phyloP scores from a whole-genome alignment of 2,329 filamentous ascomycete genomes.

The Penicillium concentricum region DNA sequence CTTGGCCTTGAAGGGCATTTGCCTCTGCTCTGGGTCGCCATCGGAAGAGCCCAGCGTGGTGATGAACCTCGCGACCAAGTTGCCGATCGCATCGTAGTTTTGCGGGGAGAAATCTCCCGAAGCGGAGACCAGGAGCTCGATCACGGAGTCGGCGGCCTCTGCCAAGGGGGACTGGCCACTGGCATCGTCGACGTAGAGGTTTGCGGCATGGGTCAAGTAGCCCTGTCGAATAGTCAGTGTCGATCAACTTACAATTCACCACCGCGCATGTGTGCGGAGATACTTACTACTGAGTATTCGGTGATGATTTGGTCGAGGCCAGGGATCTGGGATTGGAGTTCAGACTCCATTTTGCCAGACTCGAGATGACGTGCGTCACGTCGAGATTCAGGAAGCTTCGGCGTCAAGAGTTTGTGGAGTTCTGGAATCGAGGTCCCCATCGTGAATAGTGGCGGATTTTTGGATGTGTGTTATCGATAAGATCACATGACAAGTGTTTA shows the following conservation, averaged over 20 bases:
- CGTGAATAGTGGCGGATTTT: conserved; percentile 25
- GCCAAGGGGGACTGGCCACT: conserved; percentile 71
- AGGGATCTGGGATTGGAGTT: conserved; percentile 80
- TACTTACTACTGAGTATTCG: conserved; percentile 73
- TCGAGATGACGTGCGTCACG: not conserved
- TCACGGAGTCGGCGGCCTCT: conserved; percentile 80
- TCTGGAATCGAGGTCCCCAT: conserved; percentile 9
- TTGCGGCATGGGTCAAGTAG: conserved; percentile 91
- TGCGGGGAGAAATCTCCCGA: conserved; percentile 74
- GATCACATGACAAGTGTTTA: conserved; percentile 15
- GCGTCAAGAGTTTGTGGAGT: not conserved
- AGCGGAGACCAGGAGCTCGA: conserved; percentile 89
- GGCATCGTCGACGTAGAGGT: conserved; percentile 71
- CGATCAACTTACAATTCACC: not conserved
- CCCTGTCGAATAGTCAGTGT: conserved; percentile 49
- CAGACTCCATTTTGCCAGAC: conserved; percentile 68
- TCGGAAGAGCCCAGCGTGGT: conserved; percentile 73
- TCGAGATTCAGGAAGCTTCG: not conserved
- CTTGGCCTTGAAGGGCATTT: conserved; percentile 73
- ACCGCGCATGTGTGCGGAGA: not conserved
- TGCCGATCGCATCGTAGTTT: conserved; percentile 74
- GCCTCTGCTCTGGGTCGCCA: conserved; percentile 66
- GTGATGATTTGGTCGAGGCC: conserved; percentile 85
- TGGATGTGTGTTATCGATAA: conserved; percentile 26
- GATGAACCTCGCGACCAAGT: conserved; percentile 87